Base-by-base conservation (phyloP, 495 filamentous ascomycete genomes). In the Articulospora tetracladia region DNA sequence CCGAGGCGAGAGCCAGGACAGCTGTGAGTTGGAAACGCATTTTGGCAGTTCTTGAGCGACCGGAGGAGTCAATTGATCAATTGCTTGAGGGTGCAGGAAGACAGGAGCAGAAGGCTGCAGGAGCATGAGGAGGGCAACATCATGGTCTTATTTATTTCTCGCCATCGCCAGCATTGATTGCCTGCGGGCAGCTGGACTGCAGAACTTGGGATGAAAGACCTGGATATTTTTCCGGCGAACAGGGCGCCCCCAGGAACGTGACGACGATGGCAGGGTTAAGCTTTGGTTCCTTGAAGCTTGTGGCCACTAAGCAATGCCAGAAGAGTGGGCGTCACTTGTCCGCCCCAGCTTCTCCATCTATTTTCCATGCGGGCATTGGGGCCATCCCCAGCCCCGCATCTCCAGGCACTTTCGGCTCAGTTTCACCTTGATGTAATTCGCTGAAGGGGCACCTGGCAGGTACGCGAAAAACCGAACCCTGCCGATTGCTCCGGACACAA, bases 211-310 rank as follows among this genome's bases (percentile, higher is more conserved):
- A 53, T 59, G 57, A 51, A 56, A 54, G 56, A 15, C 25, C 19
- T 57, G 56, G 64, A 60, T 54, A 66, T 62, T 66, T 66, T 66
- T 62, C 64, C 64, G 64, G 59, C 59, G 36, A 53, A 17, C 50
- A 54, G 22, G 22, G 28, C 23, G 26, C 22, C 47, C 34, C 32
- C 47, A 52, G 39, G 28, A 30, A 39, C 15, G 44, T 56, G 52
- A 59, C 28, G 63, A 59, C n/a, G 41, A 56, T 27, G 12, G 10
- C 39, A 55, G 34, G 55, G 47, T 26, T 53, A n/a, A 30, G 34
- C 7, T 22, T 15, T 4, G 19, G 17, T 24, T 22, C 17, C 32
- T 55, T 41, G 26, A 23, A 22, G 0, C 51, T 46, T 36, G 28
- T 34, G 22, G 36, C 55, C 55, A 58, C 58, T 39, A 46, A 30